Evolutionary conservation across 805 yeast species (phyloP).

Genomic region (Yamadazyma ubonensis): DNA sequence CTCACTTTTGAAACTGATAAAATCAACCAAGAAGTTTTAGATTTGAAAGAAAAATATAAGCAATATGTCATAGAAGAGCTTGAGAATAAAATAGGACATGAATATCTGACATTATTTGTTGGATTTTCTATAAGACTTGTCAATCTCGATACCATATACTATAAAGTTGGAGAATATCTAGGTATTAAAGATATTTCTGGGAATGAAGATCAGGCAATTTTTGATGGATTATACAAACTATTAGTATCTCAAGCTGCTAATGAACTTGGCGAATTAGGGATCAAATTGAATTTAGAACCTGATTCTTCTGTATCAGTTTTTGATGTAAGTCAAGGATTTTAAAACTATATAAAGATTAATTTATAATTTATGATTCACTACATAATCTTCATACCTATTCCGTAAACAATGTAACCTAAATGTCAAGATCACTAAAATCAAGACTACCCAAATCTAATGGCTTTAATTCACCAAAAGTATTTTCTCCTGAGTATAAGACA

Average conservation of each 20-base stretch:
- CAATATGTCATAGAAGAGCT: conserved; percentile 6
- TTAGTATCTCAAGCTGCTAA: conserved; percentile 1
- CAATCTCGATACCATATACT: conserved; percentile 4
- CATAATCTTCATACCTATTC: conserved; percentile 2
- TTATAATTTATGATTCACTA: conserved; percentile 5
- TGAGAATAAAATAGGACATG: conserved; percentile 10
- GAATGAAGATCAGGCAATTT: conserved; percentile 5
- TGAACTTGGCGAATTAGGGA: conserved; percentile 8
- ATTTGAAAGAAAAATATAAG: conserved; percentile 10
- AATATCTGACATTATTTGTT: conserved; percentile 10
- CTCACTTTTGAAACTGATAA: conserved; percentile 7
- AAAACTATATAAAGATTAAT: neutral
- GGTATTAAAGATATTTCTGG: neutral
- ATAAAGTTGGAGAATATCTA: conserved; percentile 6
- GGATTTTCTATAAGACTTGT: conserved; percentile 12
- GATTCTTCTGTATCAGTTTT: conserved; percentile 7
- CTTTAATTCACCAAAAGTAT: conserved; percentile 71
- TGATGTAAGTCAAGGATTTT: conserved; percentile 3
- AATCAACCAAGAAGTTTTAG: conserved; percentile 1
- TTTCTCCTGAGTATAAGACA: conserved; percentile 95
- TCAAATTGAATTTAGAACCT: conserved; percentile 5
- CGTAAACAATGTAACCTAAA: too few relatives aligned
- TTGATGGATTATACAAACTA: conserved; percentile 7
- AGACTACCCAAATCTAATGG: conserved; percentile 14
- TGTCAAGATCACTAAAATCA: conserved; percentile 9